A percentile compares a stretch with the other conserved stretches of the same genome.
These are phyloP conservation scores for Fusarium heterosporum DNA, from an alignment of 2,329 filamentous ascomycete species.

Conservation along the genomic window DNA sequence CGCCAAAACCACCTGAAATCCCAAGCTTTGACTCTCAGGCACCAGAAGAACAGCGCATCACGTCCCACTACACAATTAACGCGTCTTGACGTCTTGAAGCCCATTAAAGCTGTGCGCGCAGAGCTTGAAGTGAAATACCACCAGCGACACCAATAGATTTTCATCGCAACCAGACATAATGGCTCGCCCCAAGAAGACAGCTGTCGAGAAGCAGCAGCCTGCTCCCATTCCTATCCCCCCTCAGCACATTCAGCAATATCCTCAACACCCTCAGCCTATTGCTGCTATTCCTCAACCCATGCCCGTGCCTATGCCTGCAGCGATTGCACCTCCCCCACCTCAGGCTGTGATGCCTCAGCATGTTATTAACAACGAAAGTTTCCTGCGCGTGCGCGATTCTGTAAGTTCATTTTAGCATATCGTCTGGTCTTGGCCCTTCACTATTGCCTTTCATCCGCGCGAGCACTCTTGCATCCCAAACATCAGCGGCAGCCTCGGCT, in stretches of 20 bases:
- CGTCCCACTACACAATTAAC: conserved; percentile 33
- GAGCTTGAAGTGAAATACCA: conserved; percentile 17
- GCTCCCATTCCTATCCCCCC: conserved; percentile 50
- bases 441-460: not conserved
- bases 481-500: not conserved
- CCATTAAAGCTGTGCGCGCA: conserved; percentile 13
- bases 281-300: conserved; percentile 54
- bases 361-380: conserved; percentile 77
- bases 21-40: conserved; percentile 43
- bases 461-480: not conserved
- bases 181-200: conserved; percentile 61
- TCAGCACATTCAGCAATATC: conserved; percentile 40
- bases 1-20: conserved; percentile 46
- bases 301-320: conserved; percentile 49
- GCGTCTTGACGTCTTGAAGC: conserved; percentile 15
- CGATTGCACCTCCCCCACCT: conserved; percentile 36
- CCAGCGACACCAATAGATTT: conserved; percentile 1
- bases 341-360: conserved; percentile 46
- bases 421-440: conserved; percentile 7
- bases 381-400: conserved; percentile 82
- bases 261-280: conserved; percentile 44
- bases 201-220: conserved; percentile 49
- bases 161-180: conserved; percentile 46
- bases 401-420: conserved; percentile 65
- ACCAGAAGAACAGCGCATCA: conserved; percentile 35